Percentiles rank a stretch among this genome's conserved stretches.
Evolutionary conservation across 371 early-diverging fungal species (phyloP).

Genomic region (Entomophthora muscae): DNA sequence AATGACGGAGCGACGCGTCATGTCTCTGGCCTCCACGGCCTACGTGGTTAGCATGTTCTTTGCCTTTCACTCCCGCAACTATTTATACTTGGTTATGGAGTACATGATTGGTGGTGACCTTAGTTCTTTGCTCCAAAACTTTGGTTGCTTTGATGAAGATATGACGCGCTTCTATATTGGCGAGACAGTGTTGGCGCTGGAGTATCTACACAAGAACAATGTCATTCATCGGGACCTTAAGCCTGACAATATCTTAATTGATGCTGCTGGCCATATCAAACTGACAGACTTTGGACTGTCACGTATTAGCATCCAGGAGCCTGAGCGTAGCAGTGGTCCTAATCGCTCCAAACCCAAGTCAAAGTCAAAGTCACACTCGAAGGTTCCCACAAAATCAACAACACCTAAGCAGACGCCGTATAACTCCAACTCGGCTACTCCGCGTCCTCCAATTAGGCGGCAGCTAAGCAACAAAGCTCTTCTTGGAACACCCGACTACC

Average conservation of each 20-base stretch:
- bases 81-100: conserved; percentile 88
- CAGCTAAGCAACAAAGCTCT: conserved; percentile 4
- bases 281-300: conserved; percentile 79
- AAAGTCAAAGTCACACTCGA: neutral
- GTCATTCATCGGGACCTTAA: conserved; percentile 79
- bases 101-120: conserved; percentile 95
- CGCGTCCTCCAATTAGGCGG: neutral
- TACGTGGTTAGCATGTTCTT: conserved; percentile 87
- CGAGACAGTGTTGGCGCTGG: conserved; percentile 83
- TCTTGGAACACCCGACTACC: conserved; percentile 93
- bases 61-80: conserved; percentile 81
- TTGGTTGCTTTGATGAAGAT: conserved; percentile 72
- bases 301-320: conserved; percentile 44
- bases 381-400: neutral
- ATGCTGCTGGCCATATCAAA: conserved; percentile 63
- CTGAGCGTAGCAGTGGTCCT: neutral
- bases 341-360: neutral
- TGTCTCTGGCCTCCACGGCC: conserved; percentile 69
- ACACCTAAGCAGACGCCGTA: neutral
- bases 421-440: neutral
- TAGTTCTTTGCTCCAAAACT: conserved; percentile 70
- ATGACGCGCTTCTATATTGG: conserved; percentile 85
- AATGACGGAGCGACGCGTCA: conserved; percentile 70
- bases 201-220: conserved; percentile 71
- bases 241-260: conserved; percentile 63